A percentile compares a stretch with the other conserved stretches of the same genome.
Evolutionary conservation across 805 yeast genomes (phyloP).

Genomic region (Pichia nakasei): DNA sequence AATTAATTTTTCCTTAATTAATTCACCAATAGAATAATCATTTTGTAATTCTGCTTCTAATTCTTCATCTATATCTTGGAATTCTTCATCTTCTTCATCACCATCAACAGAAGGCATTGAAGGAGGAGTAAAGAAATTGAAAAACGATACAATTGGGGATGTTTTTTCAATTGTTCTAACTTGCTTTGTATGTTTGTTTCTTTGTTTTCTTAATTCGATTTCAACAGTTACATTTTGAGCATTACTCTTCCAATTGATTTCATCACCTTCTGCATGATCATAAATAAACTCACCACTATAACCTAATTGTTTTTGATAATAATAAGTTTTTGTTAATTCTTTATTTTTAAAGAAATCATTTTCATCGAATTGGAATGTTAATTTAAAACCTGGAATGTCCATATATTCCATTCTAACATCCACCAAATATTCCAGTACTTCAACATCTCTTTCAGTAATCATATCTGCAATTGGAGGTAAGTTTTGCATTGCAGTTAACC

Average conservation of each 20-base stretch:
- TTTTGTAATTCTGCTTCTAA: constrained; percentile 78
- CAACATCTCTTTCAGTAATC: constrained; percentile 84
- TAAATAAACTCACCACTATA: constrained; percentile 94
- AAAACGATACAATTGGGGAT: constrained; percentile 91
- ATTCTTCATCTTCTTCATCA: constrained; percentile 31
- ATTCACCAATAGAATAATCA: constrained; percentile 94
- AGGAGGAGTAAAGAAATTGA: constrained; percentile 94
- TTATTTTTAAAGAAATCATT: constrained; percentile 74
- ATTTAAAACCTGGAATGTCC: constrained; percentile 78
- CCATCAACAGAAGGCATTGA: constrained; percentile 47
- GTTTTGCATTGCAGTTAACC: constrained; percentile 94
- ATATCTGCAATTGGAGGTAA: constrained; percentile 72
- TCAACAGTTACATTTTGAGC: constrained; percentile 76
- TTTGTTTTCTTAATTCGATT: constrained; percentile 92
- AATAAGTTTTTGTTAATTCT: constrained; percentile 74
- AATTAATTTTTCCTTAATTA: constrained; percentile 87
- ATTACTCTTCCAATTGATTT: constrained; percentile 74
- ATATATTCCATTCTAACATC: constrained; percentile 76
- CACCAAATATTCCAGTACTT: constrained; percentile 57
- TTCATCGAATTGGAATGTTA: constrained; percentile 69
- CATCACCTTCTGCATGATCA: constrained; percentile 91
- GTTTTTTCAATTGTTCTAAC: constrained; percentile 92
- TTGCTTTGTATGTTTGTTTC: constrained; percentile 93
- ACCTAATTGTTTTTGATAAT: constrained; percentile 88
- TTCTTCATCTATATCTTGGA: constrained; percentile 61